Percentiles rank a stretch among this genome's conserved stretches.
These are phyloP conservation scores for Ceratocystis huliohia DNA, from an alignment of 2,329 filamentous ascomycete species.

Conservation along the genomic window DNA sequence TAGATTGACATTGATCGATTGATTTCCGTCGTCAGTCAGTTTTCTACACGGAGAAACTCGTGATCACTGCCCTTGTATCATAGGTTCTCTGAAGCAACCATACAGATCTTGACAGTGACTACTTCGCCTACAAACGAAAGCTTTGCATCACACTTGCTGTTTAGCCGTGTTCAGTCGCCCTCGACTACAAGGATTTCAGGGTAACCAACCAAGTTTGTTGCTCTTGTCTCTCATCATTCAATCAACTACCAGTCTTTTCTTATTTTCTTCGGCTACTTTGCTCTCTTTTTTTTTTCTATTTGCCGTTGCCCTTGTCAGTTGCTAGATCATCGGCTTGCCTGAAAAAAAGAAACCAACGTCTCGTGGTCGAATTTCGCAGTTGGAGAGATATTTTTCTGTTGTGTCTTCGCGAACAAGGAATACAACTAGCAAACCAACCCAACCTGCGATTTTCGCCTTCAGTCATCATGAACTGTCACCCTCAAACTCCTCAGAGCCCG, in stretches of 20 bases:
- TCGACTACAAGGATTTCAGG: neutral
- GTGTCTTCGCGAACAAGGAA: neutral
- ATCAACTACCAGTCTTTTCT: too few relatives aligned
- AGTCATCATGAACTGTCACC: conserved; percentile 52
- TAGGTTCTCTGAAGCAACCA: neutral
- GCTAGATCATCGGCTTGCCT: neutral
- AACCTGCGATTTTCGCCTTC: conserved; percentile 22
- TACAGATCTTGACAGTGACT: neutral
- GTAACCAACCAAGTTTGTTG: neutral
- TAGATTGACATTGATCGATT: conserved; percentile 20
- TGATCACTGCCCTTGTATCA: neutral
- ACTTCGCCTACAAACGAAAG: conserved; percentile 6
- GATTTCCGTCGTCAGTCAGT: conserved; percentile 15
- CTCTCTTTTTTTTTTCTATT: too few relatives aligned
- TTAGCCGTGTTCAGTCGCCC: neutral
- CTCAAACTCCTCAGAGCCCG: conserved; percentile 55
- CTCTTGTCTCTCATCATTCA: neutral
- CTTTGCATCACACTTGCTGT: neutral
- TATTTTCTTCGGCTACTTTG: too few relatives aligned
- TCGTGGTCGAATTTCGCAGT: neutral
- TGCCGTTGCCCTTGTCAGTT: neutral
- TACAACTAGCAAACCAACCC: neutral
- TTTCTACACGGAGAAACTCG: conserved; percentile 8
- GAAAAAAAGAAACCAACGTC: neutral
- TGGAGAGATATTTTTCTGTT: neutral